Base-by-base conservation (phyloP, 306 rosid genomes). In the Luffa aegyptiaca region DNA sequence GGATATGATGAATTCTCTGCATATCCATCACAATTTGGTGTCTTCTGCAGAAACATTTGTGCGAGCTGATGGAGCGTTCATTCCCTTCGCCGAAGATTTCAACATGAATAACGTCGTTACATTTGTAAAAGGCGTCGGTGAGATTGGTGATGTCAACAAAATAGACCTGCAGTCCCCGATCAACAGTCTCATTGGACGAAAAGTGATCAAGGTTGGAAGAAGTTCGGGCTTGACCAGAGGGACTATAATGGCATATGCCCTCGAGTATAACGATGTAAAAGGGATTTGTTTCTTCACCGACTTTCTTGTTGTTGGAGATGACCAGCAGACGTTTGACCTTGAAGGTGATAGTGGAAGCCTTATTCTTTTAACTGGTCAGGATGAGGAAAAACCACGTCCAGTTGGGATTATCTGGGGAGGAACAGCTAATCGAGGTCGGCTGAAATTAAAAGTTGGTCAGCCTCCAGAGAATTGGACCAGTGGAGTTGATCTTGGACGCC, bases 261-360 rank as follows among this genome's bases (percentile, higher is more conserved):
- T 96, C 5, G 99, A 96, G 88, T 96, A 96, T 84, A 96, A 96
- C 79, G 99, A 96, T 42, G 99, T 91, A 74, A 96, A 93, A 71
- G 99, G 98, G 83, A 96, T 93, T 81, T 96, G 99, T 87, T 96
- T 93, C 90, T 90, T 96, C 81, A 96, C 99, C 0, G 99, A 96
- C 87, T 93, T 96, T 96, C 97, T 96, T 76, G 99, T 96, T 79
- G 97, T 96, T 76, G 99, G 99, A 26, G 97, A 95, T 90, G 92
- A 95, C 86, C 97, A 88, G 84, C 94, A 95, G 90, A 93, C 96
- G 7, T 95, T 95, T 88, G 99, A 95, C 82, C 97, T 95, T 80
- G 99, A 95, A 87, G 99, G 99, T 65, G 99, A 96, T 73, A 96
- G 99, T 83, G 99, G 99, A 81, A 96, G 99, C 78, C 99, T 96